Base-by-base conservation (phyloP, 2,329 filamentous ascomycete genomes). In the Penicillium hordei region DNA sequence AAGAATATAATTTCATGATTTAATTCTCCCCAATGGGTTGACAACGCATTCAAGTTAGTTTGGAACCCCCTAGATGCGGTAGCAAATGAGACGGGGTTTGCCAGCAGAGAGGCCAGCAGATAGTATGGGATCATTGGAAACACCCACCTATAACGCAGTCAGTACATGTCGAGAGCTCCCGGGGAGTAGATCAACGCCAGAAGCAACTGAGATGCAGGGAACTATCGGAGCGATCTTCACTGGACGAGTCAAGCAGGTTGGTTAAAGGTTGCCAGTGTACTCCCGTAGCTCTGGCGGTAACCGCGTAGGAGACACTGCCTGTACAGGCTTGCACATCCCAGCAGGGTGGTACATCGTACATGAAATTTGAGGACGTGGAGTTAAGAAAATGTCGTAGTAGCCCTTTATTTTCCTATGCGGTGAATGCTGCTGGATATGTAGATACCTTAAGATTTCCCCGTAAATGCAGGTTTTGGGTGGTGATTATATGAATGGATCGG, bases 141-240 rank as follows among this genome's bases (percentile, higher is more conserved):
- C 21, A 23, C 34, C 10, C 39, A 19, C 33, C 25, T 13, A 31
- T 10, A 17, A 21, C 9, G 13, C 23, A 42, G 36, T 42, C 1
- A 55, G 45, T 31, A 27, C 31, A 51, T 38, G 23, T 23, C 9
- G 38, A 55, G 21, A 42, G 29, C 23, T n/a, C 21, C 21, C 2
- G 5, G 13, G 21, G 13, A 55, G 31, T 12, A 46, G 51, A 54
- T 54, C 42, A 46, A 29, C 23, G 9, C 10, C 4, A 36, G 38
- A 43, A 23, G 13, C 8, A 43, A 34, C 36, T 21, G 27, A 42
- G 27, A 45, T 19, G 10, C 15, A 45, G 57, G 43, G 48, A 48
- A 50, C 36, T 39, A 58, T 50, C 45, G 45, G 53, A 59, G 38
- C 29, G 52, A 60, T 61, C 55, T 44, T 61, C 56, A 55, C 33